These are phyloP conservation scores for Cucumis melo DNA, from an alignment of 306 rosid species.

Conservation along the genomic window DNA sequence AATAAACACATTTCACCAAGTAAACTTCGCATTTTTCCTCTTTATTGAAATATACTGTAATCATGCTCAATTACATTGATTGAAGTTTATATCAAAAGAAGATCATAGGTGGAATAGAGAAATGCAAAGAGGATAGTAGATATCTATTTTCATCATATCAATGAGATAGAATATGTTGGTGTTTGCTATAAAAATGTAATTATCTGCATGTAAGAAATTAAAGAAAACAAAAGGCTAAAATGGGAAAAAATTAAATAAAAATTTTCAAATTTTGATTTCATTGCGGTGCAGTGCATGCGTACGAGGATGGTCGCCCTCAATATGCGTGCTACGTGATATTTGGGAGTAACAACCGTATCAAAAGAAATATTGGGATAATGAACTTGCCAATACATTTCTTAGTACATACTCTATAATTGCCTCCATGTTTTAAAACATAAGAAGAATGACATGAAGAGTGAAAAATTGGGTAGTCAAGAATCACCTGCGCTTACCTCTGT, in stretches of 20 bases:
- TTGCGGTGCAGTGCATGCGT: not conserved
- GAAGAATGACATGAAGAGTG: not conserved
- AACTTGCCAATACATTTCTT: not conserved
- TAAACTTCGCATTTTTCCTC: not conserved
- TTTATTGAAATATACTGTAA: not conserved
- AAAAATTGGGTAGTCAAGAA: not conserved
- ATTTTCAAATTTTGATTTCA: not conserved
- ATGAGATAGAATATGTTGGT: too few species aligned
- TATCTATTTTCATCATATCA: too few species aligned
- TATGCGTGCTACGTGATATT: not conserved
- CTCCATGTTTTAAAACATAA: not conserved
- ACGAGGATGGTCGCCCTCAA: not conserved
- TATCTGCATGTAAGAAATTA: not conserved
- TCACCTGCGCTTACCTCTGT: conserved; percentile 45
- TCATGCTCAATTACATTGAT: not conserved
- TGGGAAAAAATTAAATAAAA: not conserved
- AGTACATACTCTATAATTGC: not conserved
- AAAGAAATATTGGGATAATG: not conserved
- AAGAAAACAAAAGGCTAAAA: not conserved
- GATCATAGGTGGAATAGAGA: not conserved
- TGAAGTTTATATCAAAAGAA: not conserved
- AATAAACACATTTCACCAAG: not conserved
- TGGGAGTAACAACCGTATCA: not conserved
- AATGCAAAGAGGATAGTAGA: not conserved
- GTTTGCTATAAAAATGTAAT: too few species aligned